Percentiles rank a stretch among this genome's conserved stretches.
phyloP scores from a whole-genome alignment of 371 early-diverging fungal species.

The Mucor racemosus region DNA sequence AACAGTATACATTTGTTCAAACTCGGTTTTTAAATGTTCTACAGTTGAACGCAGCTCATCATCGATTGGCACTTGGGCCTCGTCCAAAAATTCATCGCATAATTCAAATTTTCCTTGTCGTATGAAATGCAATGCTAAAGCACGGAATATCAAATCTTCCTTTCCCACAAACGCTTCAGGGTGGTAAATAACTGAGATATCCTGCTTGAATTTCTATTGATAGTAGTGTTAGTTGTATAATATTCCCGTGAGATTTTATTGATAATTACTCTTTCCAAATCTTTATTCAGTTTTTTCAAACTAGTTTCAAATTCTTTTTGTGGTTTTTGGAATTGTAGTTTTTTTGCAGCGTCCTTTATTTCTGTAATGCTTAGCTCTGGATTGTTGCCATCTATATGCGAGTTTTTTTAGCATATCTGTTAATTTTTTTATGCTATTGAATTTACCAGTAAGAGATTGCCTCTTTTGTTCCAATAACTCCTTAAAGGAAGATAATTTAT shows the following conservation, averaged over 20 bases:
- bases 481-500: conserved; percentile 24
- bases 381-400: conserved; percentile 4
- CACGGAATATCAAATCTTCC: conserved; percentile 57
- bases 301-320: conserved; percentile 72
- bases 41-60: conserved; percentile 36
- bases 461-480: conserved; percentile 30
- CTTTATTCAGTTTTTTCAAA: conserved; percentile 75
- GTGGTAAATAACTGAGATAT: conserved; percentile 60
- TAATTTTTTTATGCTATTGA: not conserved
- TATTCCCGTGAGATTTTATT: not conserved
- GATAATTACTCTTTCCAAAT: conserved; percentile 70
- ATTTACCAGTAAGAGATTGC: conserved; percentile 31
- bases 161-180: conserved; percentile 75
- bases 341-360: conserved; percentile 30
- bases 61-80: conserved; percentile 46
- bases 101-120: conserved; percentile 87
- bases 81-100: conserved; percentile 62
- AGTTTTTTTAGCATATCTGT: not conserved
- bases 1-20: conserved; percentile 46
- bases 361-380: conserved; percentile 3
- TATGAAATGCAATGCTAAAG: conserved; percentile 80
- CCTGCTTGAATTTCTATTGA: conserved; percentile 65
- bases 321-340: conserved; percentile 49
- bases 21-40: conserved; percentile 40
- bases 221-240: not conserved